These are phyloP conservation scores for Thuidium tamariscinum DNA, from an alignment of 225 moss, liverwort and hornwort genomes.

Conservation along the genomic window DNA sequence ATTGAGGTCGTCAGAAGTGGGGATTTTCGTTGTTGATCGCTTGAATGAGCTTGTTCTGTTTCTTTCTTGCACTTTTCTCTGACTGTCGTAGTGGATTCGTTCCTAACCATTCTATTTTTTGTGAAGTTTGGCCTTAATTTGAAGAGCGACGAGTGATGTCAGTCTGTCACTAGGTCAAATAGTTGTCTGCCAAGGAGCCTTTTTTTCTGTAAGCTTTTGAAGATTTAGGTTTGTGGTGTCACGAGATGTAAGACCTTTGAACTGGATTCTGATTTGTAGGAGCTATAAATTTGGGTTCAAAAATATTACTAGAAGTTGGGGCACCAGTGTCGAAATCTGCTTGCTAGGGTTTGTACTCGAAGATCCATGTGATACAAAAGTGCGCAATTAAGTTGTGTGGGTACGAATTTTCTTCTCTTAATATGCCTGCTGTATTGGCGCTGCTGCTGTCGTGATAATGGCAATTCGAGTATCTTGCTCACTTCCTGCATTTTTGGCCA, in stretches of 20 bases:
- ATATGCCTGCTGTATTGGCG: not conserved
- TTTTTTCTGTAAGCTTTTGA: not conserved
- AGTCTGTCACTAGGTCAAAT: not conserved
- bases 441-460: not conserved
- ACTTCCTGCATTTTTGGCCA: not conserved
- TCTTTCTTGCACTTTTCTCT: not conserved
- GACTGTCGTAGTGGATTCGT: not conserved
- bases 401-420: not conserved
- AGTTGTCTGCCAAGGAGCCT: not conserved
- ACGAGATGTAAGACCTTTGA: not conserved
- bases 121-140: not conserved
- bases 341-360: not conserved
- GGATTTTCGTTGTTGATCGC: not conserved
- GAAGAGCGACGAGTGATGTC: not conserved
- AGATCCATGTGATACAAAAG: not conserved
- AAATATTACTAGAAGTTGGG: not conserved
- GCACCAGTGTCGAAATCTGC: not conserved
- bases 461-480: not conserved
- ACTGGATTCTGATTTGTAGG: not conserved
- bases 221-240: not conserved
- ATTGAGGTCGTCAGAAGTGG: not conserved
- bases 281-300: not conserved
- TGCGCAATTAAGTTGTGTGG: not conserved
- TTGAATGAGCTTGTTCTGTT: not conserved
- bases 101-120: not conserved